Conservation (phyloP, 345 rosid genomes). For the Xanthoceras sorbifolium region DNA sequence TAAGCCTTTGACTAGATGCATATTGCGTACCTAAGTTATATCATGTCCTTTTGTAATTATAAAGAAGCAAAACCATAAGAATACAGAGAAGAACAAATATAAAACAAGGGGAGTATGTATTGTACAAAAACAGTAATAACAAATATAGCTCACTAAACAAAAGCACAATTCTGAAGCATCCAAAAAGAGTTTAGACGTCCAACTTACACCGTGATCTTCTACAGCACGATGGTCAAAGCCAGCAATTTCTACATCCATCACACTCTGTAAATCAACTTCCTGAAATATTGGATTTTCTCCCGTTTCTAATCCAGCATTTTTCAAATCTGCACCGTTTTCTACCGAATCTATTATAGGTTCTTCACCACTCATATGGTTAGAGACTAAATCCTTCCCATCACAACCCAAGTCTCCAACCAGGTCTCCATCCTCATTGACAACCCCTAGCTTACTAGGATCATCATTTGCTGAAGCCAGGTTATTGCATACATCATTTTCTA, state of each 20-base stretch:
- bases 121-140: neutral
- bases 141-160: slow-evolving; percentile 1
- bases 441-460: slow-evolving; percentile 31
- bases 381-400: slow-evolving; percentile 35
- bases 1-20: neutral
- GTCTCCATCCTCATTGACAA: slow-evolving; percentile 33
- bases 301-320: slow-evolving; percentile 25
- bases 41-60: neutral
- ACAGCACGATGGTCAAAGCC: slow-evolving; percentile 29
- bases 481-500: slow-evolving; percentile 34
- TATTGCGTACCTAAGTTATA: neutral
- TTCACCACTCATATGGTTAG: slow-evolving; percentile 33
- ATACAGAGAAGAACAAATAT: neutral
- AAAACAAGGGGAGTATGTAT: neutral
- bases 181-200: neutral
- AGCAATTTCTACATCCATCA: slow-evolving; percentile 34
- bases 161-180: slow-evolving; percentile 12
- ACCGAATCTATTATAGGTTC: slow-evolving; percentile 31
- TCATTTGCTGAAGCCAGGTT: slow-evolving; percentile 35
- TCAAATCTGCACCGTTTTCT: slow-evolving; percentile 28
- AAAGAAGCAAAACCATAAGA: neutral
- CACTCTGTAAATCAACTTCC: slow-evolving; percentile 41
- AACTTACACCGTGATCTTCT: slow-evolving; percentile 54
- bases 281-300: slow-evolving; percentile 28
- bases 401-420: slow-evolving; percentile 33